phyloP scores from a whole-genome alignment of 2,329 filamentous ascomycete genomes.

The Fusarium caatingaense region DNA sequence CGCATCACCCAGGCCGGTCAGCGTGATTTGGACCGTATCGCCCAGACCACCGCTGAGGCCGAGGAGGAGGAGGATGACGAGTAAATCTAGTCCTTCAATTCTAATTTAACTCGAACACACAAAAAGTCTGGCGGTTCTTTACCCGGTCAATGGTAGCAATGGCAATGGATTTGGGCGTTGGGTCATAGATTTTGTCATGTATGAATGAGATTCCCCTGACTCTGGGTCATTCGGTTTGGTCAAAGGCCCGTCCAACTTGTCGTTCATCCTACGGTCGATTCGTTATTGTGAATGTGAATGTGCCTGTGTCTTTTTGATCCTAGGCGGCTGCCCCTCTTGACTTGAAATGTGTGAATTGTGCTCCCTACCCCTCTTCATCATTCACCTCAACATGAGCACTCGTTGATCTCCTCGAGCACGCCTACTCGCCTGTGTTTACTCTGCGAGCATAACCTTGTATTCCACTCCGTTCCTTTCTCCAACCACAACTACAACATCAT shows the following conservation, averaged over 20 bases:
- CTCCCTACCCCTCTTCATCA: neutral
- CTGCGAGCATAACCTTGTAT: no score
- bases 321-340: neutral
- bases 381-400: neutral
- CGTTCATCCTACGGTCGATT: conserved; percentile 29
- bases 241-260: conserved; percentile 50
- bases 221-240: conserved; percentile 54
- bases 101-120: conserved; percentile 43
- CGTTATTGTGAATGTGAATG: conserved; percentile 35
- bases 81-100: conserved; percentile 56
- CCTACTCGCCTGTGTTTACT: neutral
- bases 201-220: conserved; percentile 55
- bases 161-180: conserved; percentile 55
- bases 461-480: neutral
- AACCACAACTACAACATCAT: neutral
- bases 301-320: neutral
- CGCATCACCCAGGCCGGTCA: conserved; percentile 98
- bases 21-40: conserved; percentile 98
- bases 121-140: conserved; percentile 46
- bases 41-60: conserved; percentile 81
- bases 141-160: conserved; percentile 40
- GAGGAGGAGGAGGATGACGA: conserved; percentile 76
- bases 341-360: neutral
- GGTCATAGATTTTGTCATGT: conserved; percentile 55
- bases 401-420: neutral